Base-by-base conservation (phyloP, 495 filamentous ascomycete species). In the Penicillium coffeae region DNA sequence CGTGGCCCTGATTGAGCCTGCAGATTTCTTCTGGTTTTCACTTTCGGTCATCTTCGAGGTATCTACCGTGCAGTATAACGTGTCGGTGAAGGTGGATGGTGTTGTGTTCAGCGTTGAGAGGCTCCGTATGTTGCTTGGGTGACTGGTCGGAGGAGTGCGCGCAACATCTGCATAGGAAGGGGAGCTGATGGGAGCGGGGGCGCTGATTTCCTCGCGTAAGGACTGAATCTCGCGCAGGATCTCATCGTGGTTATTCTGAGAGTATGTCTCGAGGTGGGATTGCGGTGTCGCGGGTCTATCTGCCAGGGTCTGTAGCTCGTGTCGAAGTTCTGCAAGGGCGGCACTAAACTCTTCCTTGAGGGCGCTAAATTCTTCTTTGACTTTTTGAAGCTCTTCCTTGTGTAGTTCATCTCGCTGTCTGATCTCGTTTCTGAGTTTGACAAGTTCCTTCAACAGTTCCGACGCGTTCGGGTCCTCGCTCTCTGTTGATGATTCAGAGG, bases 391-490 rank as follows among this genome's bases (percentile, higher is more conserved):
- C 3, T 60, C 50, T 51, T 55, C 37, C 41, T 52, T 58, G n/a
- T 61, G 51, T 18, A 53, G 15, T 4, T 58, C 41, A 30, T 61
- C 58, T 19, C 54, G 48, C 4, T 3, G 41, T 41, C 48, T 61
- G 48, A 58, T 61, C 14, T 62, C 58, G 40, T 1, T 36, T 44
- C 58, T 62, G 19, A 62, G 58, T 47, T 58, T 58, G 20, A 32
- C 19, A n/a, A 61, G 21, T 21, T 61, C 55, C 25, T 53, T 47
- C 19, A 61, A 3, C 3, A 58, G 35, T 16, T 30, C 30, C 12
- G 25, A 4, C 14, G 30, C 36, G 35, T 51, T 21, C 1, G 16
- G 45, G 48, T 61, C 48, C 10, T 55, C 58, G 48, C 51, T 50
- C 51, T 61, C 58, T 0, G 58, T 52, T 13, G 48, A 13, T 1